Conservation (phyloP, 805 yeast genomes). For the Yamadazyma paraphyllophila region DNA sequence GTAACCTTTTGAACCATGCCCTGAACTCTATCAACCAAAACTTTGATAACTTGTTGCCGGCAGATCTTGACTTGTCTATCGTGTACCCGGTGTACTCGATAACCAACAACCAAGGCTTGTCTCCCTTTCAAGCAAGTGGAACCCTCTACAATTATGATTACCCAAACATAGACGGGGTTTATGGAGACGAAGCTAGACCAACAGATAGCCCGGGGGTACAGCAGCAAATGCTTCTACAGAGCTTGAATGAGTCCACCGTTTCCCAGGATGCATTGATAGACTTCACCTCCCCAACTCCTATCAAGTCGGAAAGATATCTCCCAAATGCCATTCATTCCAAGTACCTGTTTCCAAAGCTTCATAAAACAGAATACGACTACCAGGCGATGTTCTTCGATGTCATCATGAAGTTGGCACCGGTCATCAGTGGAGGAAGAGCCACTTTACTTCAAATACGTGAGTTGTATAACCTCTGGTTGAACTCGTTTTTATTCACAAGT, state of each 20-base stretch:
- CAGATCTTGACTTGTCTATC: slow-evolving; percentile 25
- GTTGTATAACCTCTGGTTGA: slow-evolving; percentile 33
- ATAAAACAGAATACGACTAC: slow-evolving; percentile 10
- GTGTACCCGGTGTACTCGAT: slow-evolving; percentile 39
- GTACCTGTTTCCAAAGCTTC: slow-evolving; percentile 9
- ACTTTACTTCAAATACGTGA: slow-evolving; percentile 25
- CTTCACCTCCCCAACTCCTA: slow-evolving; percentile 10
- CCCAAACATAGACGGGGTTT: slow-evolving; percentile 2
- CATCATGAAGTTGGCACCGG: slow-evolving; percentile 12
- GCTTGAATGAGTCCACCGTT: slow-evolving; percentile 9
- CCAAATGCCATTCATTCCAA: slow-evolving; percentile 12
- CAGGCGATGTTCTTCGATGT: slow-evolving; percentile 11
- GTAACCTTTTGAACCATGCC: slow-evolving; percentile 13
- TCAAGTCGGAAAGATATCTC: slow-evolving; percentile 6
- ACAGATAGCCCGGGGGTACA: slow-evolving; percentile 4
- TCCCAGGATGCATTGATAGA: slow-evolving; percentile 14
- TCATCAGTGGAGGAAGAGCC: slow-evolving; percentile 22
- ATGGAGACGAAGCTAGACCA: neutral
- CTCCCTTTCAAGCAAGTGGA: slow-evolving; percentile 9
- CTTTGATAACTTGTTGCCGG: slow-evolving; percentile 32
- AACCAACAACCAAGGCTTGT: slow-evolving; percentile 14
- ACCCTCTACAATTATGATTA: neutral
- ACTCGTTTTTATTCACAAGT: slow-evolving; percentile 27
- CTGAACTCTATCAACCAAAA: slow-evolving; percentile 22
- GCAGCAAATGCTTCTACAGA: slow-evolving; percentile 12